phyloP scores from a whole-genome alignment of 2,329 filamentous ascomycete genomes.

The Trichophyton mentagrophytes region DNA sequence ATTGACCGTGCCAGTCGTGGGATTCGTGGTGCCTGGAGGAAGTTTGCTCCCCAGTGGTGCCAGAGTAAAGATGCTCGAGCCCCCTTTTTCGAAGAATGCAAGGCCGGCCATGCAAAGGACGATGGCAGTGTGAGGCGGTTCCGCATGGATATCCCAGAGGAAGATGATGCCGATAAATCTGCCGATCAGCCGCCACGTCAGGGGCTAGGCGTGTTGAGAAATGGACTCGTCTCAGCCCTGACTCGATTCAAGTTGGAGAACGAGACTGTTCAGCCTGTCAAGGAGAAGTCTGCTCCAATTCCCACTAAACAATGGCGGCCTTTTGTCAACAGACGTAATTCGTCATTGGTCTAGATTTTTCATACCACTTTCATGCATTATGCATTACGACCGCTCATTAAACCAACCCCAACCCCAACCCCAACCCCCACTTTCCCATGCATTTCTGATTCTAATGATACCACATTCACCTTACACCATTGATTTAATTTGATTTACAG shows the following conservation, averaged over 20 bases:
- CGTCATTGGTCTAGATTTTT: not conserved
- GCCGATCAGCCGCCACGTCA: not conserved
- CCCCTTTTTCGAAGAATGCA: slow-evolving; percentile 32
- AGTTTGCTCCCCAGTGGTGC: slow-evolving; percentile 31
- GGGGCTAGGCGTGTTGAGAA: not conserved
- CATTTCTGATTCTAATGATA: not conserved
- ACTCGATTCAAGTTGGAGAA: not conserved
- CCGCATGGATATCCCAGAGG: slow-evolving; percentile 29
- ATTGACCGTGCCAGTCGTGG: slow-evolving; percentile 35
- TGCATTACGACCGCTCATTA: not conserved
- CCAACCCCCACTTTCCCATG: not conserved
- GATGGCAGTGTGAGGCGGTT: slow-evolving; percentile 36
- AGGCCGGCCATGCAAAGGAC: slow-evolving; percentile 25
- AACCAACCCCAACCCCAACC: not conserved
- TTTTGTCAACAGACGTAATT: not conserved
- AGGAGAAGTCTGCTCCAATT: not conserved
- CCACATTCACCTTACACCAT: not conserved
- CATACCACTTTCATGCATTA: not conserved
- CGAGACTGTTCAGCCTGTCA: not conserved
- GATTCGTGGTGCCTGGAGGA: slow-evolving; percentile 31
- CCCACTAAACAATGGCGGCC: not conserved
- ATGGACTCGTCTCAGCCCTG: not conserved
- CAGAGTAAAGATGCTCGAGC: slow-evolving; percentile 22
- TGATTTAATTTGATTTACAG: not conserved
- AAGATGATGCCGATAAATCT: not conserved